Conservation (phyloP, 1,284 basidiomycete species). For the Naganishia sp. region DNA sequence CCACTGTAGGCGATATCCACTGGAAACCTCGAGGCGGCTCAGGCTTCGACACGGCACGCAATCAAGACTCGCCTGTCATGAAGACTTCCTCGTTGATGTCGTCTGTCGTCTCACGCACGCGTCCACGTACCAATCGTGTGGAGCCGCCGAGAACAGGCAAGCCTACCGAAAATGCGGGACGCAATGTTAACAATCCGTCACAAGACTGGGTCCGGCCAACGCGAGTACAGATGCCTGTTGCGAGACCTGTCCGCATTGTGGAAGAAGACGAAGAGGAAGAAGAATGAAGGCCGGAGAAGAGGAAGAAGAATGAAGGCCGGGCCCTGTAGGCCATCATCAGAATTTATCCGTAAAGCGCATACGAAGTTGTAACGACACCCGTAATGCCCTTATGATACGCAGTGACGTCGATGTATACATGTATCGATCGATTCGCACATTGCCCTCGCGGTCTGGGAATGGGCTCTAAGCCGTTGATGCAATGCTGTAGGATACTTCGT, state of each 20-base stretch:
- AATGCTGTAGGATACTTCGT: no score
- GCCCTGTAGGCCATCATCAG: background rate
- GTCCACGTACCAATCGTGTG: background rate
- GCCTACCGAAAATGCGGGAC: background rate
- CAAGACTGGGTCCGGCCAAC: constrained; percentile 13
- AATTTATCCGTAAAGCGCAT: background rate
- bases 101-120: background rate
- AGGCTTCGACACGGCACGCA: constrained; percentile 9
- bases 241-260: constrained; percentile 23
- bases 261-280: constrained; percentile 31
- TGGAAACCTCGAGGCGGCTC: constrained; percentile 21
- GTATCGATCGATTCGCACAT: no score
- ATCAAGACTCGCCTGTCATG: constrained; percentile 22
- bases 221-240: constrained; percentile 18
- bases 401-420: no score
- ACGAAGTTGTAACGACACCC: background rate
- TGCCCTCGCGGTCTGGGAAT: no score
- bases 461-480: no score
- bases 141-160: constrained; percentile 4
- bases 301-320: constrained; percentile 10
- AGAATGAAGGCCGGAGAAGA: constrained; percentile 14
- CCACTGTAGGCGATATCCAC: background rate
- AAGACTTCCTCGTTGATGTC: constrained; percentile 2
- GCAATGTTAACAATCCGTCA: background rate
- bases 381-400: background rate